Conservation (phyloP, 331 rosid genomes). For the Stylosanthes scabra region DNA sequence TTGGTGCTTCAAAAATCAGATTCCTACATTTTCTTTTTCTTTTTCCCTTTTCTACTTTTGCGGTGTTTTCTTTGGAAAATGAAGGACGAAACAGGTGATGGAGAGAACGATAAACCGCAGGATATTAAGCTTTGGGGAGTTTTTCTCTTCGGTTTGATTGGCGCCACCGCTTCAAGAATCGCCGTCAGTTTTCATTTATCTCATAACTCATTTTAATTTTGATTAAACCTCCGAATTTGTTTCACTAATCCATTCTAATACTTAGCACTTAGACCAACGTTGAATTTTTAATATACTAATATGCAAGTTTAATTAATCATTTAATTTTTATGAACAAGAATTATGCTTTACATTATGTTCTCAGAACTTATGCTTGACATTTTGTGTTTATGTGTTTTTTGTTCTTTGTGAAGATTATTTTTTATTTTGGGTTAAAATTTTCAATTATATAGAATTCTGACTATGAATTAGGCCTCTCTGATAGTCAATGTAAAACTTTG, state of each 20-base stretch:
- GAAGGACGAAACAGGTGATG: constrained; percentile 52
- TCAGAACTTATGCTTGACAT: not conserved
- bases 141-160: constrained; percentile 68
- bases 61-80: constrained; percentile 40
- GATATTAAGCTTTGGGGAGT: constrained; percentile 75
- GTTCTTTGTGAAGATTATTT: not conserved
- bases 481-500: too few relatives aligned
- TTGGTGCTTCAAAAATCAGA: not conserved
- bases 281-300: too few relatives aligned
- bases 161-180: constrained; percentile 75
- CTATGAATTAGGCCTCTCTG: too few relatives aligned
- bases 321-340: too few relatives aligned
- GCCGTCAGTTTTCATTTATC: constrained; percentile 66
- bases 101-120: constrained; percentile 49
- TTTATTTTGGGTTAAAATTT: too few relatives aligned
- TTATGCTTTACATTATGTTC: not conserved
- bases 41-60: not conserved
- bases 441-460: too few relatives aligned
- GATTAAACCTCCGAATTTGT: too few relatives aligned
- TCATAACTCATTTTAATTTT: too few relatives aligned
- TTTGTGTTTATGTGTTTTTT: not conserved
- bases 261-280: too few relatives aligned
- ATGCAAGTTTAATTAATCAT: too few relatives aligned
- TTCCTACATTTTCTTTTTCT: not conserved
- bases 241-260: too few relatives aligned